phyloP scores from a whole-genome alignment of 345 rosid genomes.

The Citrus reticulata region DNA sequence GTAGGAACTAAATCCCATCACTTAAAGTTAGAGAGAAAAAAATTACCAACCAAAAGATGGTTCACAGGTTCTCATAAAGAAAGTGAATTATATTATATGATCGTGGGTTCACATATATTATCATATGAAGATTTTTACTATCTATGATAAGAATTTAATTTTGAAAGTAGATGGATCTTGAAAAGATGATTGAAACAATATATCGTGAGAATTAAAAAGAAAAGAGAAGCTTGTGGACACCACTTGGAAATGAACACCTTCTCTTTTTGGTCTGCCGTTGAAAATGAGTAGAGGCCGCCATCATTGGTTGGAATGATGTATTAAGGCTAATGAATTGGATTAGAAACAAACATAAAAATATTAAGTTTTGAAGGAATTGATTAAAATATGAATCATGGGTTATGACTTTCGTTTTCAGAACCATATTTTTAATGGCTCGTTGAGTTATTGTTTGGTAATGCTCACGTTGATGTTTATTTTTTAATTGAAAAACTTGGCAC shows the following conservation, averaged over 20 bases:
- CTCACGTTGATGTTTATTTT: neutral
- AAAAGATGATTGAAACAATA: neutral
- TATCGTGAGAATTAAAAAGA: neutral
- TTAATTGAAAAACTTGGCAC: neutral
- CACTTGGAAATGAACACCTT: neutral
- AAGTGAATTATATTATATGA: neutral
- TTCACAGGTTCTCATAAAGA: neutral
- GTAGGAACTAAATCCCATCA: no score
- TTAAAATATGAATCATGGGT: neutral
- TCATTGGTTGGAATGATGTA: constrained; percentile 14
- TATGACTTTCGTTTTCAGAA: constrained; percentile 1
- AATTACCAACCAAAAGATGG: no score
- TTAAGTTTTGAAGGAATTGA: neutral
- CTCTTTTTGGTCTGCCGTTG: neutral
- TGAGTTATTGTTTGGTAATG: neutral
- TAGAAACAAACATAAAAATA: neutral
- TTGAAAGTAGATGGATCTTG: neutral
- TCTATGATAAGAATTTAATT: neutral
- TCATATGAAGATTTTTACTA: neutral
- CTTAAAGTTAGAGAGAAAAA: no score
- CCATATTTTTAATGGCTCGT: neutral
- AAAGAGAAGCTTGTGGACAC: neutral
- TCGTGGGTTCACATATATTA: neutral
- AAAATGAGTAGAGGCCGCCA: constrained; percentile 2
- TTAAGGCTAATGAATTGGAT: constrained; percentile 6